A percentile compares a stretch with the other conserved stretches of the same genome.
phyloP scores from a whole-genome alignment of 768 basidiomycete species.

The Termitomyces eurrhizus region DNA sequence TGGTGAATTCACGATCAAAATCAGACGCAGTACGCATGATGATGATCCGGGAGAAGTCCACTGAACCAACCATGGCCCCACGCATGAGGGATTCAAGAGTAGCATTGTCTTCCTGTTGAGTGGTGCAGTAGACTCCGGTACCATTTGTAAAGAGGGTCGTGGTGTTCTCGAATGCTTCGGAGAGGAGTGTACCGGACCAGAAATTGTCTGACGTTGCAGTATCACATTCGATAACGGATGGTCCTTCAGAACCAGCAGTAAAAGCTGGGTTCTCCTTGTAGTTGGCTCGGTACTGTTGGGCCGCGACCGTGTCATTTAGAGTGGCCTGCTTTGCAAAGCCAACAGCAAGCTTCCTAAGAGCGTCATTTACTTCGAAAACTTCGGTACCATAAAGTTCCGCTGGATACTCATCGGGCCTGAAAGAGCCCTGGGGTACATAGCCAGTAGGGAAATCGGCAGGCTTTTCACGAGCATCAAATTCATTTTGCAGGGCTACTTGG shows the following conservation, averaged over 20 bases:
- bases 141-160: constrained; percentile 11
- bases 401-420: constrained; percentile 7
- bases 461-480: constrained; percentile 14
- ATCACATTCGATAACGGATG: constrained; percentile 12
- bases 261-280: constrained; percentile 2
- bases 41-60: constrained; percentile 14
- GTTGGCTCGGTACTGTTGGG: constrained; percentile 3
- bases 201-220: constrained; percentile 10
- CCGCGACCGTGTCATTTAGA: constrained; percentile 6
- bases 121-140: constrained; percentile 12
- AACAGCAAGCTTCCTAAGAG: constrained; percentile 6
- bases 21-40: constrained; percentile 15
- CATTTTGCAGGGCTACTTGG: constrained; percentile 12
- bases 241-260: constrained; percentile 2
- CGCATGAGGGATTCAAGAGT: constrained; percentile 14
- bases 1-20: constrained; percentile 13
- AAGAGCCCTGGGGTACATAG: constrained; percentile 12
- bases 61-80: constrained; percentile 1
- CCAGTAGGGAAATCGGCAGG: constrained; percentile 11
- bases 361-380: constrained; percentile 13
- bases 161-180: constrained; percentile 11
- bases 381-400: constrained; percentile 8
- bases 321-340: constrained; percentile 6
- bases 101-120: constrained; percentile 13
- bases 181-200: constrained; percentile 10